These are phyloP conservation scores for Nepenthes alata DNA, from an alignment of 179 eudicot genomes.

Conservation along the genomic window DNA sequence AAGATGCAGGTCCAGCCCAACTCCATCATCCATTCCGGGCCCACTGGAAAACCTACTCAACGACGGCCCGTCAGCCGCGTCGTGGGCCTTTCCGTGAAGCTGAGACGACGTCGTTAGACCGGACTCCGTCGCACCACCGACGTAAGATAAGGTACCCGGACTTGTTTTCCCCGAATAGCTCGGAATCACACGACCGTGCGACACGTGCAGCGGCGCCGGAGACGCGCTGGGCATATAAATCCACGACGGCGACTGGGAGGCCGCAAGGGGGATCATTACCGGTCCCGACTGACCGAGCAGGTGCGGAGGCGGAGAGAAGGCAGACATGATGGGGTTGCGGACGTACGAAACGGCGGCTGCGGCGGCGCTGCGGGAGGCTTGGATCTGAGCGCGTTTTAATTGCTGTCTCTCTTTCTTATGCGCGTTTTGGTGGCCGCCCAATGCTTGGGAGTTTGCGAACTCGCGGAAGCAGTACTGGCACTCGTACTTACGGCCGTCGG, in stretches of 20 bases:
- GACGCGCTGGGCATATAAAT: slow-evolving; percentile 40
- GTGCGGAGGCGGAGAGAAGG: slow-evolving; percentile 3
- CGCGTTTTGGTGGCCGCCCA: slow-evolving; percentile 93
- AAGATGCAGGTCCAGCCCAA: slow-evolving; percentile 80
- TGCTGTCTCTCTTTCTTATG: slow-evolving; percentile 70
- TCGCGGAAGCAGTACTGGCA: slow-evolving; percentile 86
- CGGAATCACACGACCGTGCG: slow-evolving; percentile 49
- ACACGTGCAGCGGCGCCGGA: slow-evolving; percentile 34
- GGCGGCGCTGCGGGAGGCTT: slow-evolving; percentile 59
- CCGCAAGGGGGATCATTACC: neutral
- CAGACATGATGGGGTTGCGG: slow-evolving; percentile 42
- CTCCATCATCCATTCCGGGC: slow-evolving; percentile 44
- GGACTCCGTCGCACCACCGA: slow-evolving; percentile 26
- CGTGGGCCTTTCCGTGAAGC: neutral
- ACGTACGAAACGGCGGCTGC: slow-evolving; percentile 22
- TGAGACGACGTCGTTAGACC: slow-evolving; percentile 12
- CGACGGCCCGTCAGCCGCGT: slow-evolving; percentile 28
- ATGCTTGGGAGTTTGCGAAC: slow-evolving; percentile 85
- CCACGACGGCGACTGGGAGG: slow-evolving; percentile 40
- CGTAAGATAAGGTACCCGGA: slow-evolving; percentile 23
- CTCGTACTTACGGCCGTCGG: slow-evolving; percentile 58
- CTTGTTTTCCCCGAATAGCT: neutral
- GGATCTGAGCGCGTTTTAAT: slow-evolving; percentile 57
- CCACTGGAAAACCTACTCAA: slow-evolving; percentile 62
- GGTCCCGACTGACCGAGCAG: neutral